phyloP scores from a whole-genome alignment of 768 basidiomycete genomes.

The Termitomyces eurrhizus region DNA sequence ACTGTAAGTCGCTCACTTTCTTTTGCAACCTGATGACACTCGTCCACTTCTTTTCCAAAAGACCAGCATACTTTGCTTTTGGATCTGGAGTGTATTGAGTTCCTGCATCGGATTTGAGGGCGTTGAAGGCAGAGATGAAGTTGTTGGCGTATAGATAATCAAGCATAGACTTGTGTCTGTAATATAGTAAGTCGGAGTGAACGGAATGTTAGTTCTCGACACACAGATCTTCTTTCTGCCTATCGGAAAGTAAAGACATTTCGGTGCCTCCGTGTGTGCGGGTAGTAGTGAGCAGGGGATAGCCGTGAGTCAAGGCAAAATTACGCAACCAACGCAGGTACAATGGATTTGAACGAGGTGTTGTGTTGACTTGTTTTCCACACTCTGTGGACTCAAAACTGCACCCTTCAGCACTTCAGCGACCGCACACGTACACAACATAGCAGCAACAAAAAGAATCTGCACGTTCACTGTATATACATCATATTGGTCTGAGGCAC shows the following conservation, averaged over 20 bases:
- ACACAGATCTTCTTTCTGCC: constrained; percentile 30
- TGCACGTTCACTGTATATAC: neutral
- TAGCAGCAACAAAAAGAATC: too few relatives aligned
- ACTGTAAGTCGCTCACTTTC: constrained; percentile 52
- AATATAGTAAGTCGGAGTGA: constrained; percentile 8
- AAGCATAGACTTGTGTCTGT: constrained; percentile 76
- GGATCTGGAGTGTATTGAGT: constrained; percentile 76
- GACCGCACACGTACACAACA: neutral
- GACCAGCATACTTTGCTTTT: constrained; percentile 79
- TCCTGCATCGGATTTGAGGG: constrained; percentile 50
- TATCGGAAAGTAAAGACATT: constrained; percentile 30
- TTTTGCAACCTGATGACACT: constrained; percentile 94
- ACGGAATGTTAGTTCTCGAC: constrained; percentile 9
- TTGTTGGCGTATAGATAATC: constrained; percentile 71
- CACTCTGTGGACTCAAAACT: neutral
- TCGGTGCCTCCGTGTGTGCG: neutral
- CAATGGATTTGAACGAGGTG: constrained; percentile 1
- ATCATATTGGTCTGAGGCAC: neutral
- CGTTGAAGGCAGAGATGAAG: constrained; percentile 59
- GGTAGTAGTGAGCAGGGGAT: neutral
- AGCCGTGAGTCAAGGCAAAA: neutral
- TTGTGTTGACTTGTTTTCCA: constrained; percentile 17
- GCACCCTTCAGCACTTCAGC: neutral
- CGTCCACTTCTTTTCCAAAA: constrained; percentile 98
- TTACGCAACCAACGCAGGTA: constrained; percentile 11